Conservation (phyloP, 306 rosid species). For the Cucurbita maxima region DNA sequence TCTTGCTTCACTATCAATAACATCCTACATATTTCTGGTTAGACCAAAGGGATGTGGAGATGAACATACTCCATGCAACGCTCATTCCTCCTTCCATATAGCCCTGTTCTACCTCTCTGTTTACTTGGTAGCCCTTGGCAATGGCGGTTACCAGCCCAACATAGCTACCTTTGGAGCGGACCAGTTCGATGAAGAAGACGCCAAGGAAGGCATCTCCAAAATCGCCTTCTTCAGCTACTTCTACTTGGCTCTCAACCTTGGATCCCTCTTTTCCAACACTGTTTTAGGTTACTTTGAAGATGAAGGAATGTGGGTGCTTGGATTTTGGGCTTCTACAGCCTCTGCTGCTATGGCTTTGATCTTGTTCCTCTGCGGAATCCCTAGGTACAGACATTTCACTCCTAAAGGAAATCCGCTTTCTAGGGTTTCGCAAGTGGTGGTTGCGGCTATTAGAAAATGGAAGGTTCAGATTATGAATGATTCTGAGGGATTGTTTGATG, state of each 20-base stretch:
- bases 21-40: constrained; percentile 41
- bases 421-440: constrained; percentile 43
- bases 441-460: constrained; percentile 55
- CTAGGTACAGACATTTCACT: constrained; percentile 45
- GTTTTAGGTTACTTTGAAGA: constrained; percentile 65
- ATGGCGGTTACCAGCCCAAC: constrained; percentile 77
- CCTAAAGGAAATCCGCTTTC: constrained; percentile 65
- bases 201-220: constrained; percentile 44
- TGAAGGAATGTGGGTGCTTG: constrained; percentile 50
- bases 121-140: constrained; percentile 56
- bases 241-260: constrained; percentile 66
- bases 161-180: constrained; percentile 84
- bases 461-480: constrained; percentile 18
- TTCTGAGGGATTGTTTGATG: constrained; percentile 30
- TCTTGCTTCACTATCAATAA: constrained; percentile 33
- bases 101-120: constrained; percentile 44
- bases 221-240: constrained; percentile 69
- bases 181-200: constrained; percentile 67
- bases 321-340: constrained; percentile 73
- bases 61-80: constrained; percentile 29
- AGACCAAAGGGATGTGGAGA: constrained; percentile 58
- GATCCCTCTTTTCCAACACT: constrained; percentile 74
- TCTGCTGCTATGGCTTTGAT: constrained; percentile 45
- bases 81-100: constrained; percentile 20
- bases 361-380: constrained; percentile 63